Conservation (phyloP, 495 filamentous ascomycete species). For the Xylaria castorea region DNA sequence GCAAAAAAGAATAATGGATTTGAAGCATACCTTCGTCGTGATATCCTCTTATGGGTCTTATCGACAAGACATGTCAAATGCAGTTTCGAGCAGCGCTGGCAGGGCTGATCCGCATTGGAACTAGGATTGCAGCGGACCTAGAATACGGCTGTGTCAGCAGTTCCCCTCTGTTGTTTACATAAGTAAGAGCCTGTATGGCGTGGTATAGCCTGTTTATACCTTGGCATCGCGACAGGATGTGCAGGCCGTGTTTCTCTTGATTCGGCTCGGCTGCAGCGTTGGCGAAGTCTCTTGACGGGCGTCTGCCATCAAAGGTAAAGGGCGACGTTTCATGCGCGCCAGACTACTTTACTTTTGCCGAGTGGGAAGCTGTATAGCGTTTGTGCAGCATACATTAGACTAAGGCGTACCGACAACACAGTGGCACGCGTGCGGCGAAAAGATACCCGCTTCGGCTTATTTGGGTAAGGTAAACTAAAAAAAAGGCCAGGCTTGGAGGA, state of each 20-base stretch:
- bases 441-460: conserved; percentile 29
- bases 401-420: not conserved
- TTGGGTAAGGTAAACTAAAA: not conserved
- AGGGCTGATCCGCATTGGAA: conserved; percentile 46
- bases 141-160: not conserved
- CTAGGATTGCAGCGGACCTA: conserved; percentile 55
- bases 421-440: conserved; percentile 6
- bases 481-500: not conserved
- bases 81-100: conserved; percentile 52
- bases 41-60: conserved; percentile 53
- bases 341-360: not conserved
- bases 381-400: not conserved
- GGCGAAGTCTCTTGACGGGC: conserved; percentile 33
- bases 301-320: conserved; percentile 36
- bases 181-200: not conserved
- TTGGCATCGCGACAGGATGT: conserved; percentile 53
- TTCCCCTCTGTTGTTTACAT: not conserved
- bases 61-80: conserved; percentile 53
- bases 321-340: conserved; percentile 29
- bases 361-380: not conserved
- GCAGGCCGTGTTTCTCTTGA: conserved; percentile 52
- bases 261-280: conserved; percentile 35
- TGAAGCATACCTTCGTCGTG: conserved; percentile 46
- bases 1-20: not conserved
- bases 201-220: conserved; percentile 27